Evolutionary conservation across 805 yeast genomes (phyloP).

Genomic region (Lipomyces kockii): DNA sequence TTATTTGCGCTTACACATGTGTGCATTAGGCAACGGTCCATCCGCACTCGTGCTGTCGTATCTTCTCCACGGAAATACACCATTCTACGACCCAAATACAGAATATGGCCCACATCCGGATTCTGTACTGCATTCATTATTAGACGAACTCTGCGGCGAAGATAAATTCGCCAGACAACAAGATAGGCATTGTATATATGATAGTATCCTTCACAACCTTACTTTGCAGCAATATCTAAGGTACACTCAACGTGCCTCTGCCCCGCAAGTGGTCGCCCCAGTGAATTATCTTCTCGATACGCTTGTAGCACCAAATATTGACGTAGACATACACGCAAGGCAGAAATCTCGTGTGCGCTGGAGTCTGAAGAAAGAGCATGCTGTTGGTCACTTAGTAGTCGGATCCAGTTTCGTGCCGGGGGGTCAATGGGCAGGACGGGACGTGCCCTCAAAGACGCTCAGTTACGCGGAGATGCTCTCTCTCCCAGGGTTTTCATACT

Average conservation of each 20-base stretch:
- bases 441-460: slow-evolving; percentile 33
- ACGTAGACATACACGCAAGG: slow-evolving; percentile 29
- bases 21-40: slow-evolving; percentile 42
- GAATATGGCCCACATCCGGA: slow-evolving; percentile 43
- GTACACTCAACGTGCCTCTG: slow-evolving; percentile 26
- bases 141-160: slow-evolving; percentile 11
- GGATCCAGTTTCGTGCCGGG: slow-evolving; percentile 41
- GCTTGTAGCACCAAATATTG: slow-evolving; percentile 41
- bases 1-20: background rate
- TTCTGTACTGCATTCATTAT: slow-evolving; percentile 37
- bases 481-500: slow-evolving; percentile 43
- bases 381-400: slow-evolving; percentile 38
- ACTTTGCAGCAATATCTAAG: slow-evolving; percentile 37
- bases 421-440: slow-evolving; percentile 44
- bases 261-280: slow-evolving; percentile 37
- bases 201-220: slow-evolving; percentile 27
- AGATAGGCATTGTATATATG: slow-evolving; percentile 15
- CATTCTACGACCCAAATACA: slow-evolving; percentile 39
- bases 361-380: slow-evolving; percentile 20
- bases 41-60: slow-evolving; percentile 43
- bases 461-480: slow-evolving; percentile 46
- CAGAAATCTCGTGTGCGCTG: slow-evolving; percentile 41
- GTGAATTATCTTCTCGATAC: slow-evolving; percentile 41
- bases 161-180: background rate
- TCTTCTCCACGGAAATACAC: slow-evolving; percentile 43